Evolutionary conservation across 192 early-diverging fungal genomes (phyloP), one percentile per base, ranked within the genome.

Genomic region (Coemansia sp.): DNA sequence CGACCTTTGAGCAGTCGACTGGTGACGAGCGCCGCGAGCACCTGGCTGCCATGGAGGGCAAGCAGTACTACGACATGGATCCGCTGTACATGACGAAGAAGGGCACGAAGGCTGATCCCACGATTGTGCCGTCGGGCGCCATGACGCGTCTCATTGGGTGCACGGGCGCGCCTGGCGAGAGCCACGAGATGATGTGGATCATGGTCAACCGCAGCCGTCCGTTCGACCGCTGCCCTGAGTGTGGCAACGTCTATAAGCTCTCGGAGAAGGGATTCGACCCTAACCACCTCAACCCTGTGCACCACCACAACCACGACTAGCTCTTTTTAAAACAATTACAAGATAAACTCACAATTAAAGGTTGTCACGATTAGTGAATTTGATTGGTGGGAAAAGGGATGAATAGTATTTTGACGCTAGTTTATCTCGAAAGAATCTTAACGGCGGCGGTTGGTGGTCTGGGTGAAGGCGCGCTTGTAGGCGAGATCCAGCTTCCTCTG

Each of bases 201-300:
- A 85, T 88, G 50, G 83, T 99, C 58, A 88, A 93, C 78, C 89
- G 84, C 50, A 38, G 69, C 53, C 87, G 90, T 68, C 88, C 88
- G 41, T 85, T 93, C 67, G 92, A 97, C 73, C 91, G 95, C 70
- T 99, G 96, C 89, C 92, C 91, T 35, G 89, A 96, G 83, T 99
- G 96, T 76, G 96, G 96, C 72, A 86, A 84, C 71, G 88, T 84
- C 53, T 93, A 76, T 82, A 89, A 90, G 77, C 79, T 90, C 31
- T 83, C 80, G 14, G 80, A 83, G 13, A 61, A 65, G 34, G 79
- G 79, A 28, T 82, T 82, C 37, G 60, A 73, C 37, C 69, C 79
- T 10, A 45, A 71, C 13, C 69, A 68, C 55, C 69, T 80, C 42
- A 12, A 45, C 10, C 39, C 61, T 34, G 38, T 38, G 42, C 57